Base-by-base conservation (phyloP, 108 stramenopile species). In the Asterionellopsis glacialis region DNA sequence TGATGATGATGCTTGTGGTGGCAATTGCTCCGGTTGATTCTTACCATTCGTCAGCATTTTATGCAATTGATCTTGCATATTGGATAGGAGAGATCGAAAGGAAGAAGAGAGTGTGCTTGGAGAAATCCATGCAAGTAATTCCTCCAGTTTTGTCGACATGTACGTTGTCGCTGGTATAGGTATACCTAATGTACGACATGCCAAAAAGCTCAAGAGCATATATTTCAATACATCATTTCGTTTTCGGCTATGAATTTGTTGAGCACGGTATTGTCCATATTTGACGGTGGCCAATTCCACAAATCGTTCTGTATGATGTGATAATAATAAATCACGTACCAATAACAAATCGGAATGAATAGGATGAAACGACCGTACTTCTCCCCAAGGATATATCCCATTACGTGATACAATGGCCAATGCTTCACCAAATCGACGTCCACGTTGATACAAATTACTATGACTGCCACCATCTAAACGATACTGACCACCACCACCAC, bases 301-400 rank as follows among this genome's bases (percentile, higher is more conserved):
- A 27, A 70, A 58, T 16, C 42, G 22, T 43, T 70, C 69, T 27
- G 69, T 70, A 45, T 70, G 69, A 11, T 70, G 55, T 1, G 51
- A 54, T 6, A 70, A 23, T n/a, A 70, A 28, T 11, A 55, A 59
- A 33, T 70, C 69, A 21, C 64, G 63, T 45, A 70, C 52, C 18
- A 70, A 38, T 19, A 27, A 21, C 7, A 70, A 55, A 52, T 70
- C 69, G 4, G 59, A 55, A 21, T 70, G 69, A 15, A 41, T 25
- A 11, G 57, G 63, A 42, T 57, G 19, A 0, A 45, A 24, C 0
- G 57, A 44, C 9, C 39, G 10, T 10, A 55, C 48, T 13, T 55
- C 25, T 15, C 69, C 69, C 69, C 69, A 70, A 21, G 69, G 63
- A 51, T 70, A 70, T 10, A 43, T 57, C 22, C 69, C 69, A 42